Conservation (phyloP, 306 rosid species). For the Ziziphus jujuba region DNA sequence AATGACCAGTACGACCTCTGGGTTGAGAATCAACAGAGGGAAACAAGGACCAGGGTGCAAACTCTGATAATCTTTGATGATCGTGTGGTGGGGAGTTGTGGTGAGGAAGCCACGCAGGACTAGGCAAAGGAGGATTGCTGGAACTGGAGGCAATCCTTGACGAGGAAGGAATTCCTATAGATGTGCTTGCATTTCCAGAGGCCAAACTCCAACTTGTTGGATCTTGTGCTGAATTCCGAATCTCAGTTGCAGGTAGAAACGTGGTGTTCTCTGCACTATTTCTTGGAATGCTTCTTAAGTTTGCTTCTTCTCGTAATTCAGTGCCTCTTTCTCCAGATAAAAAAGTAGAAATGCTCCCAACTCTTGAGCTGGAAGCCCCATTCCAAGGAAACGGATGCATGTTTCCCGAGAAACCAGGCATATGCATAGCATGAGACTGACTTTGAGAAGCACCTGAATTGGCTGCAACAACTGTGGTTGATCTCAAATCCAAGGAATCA, state of each 20-base stretch:
- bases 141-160: slow-evolving; percentile 60
- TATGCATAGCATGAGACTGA: slow-evolving; percentile 41
- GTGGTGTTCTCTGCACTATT: slow-evolving; percentile 44
- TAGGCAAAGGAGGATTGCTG: slow-evolving; percentile 41
- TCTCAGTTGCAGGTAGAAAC: slow-evolving; percentile 38
- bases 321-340: slow-evolving; percentile 46
- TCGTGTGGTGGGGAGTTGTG: slow-evolving; percentile 47
- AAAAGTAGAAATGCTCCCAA: slow-evolving; percentile 45
- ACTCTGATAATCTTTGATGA: slow-evolving; percentile 61
- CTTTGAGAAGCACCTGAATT: slow-evolving; percentile 47
- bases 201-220: slow-evolving; percentile 51
- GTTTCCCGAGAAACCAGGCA: slow-evolving; percentile 26
- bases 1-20: slow-evolving; percentile 50
- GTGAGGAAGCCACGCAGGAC: slow-evolving; percentile 54
- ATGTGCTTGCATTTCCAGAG: slow-evolving; percentile 45
- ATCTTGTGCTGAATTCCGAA: slow-evolving; percentile 47
- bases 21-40: slow-evolving; percentile 57
- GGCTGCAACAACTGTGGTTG: slow-evolving; percentile 51
- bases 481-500: slow-evolving; percentile 56
- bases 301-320: slow-evolving; percentile 49
- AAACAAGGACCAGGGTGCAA: slow-evolving; percentile 72
- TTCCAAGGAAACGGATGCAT: slow-evolving; percentile 51
- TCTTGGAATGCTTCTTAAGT: slow-evolving; percentile 43
- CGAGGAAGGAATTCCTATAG: slow-evolving; percentile 55
- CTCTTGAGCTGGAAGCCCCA: slow-evolving; percentile 53